Evolutionary conservation across 305 asterid species (phyloP).

Genomic region (Galium porrigens): DNA sequence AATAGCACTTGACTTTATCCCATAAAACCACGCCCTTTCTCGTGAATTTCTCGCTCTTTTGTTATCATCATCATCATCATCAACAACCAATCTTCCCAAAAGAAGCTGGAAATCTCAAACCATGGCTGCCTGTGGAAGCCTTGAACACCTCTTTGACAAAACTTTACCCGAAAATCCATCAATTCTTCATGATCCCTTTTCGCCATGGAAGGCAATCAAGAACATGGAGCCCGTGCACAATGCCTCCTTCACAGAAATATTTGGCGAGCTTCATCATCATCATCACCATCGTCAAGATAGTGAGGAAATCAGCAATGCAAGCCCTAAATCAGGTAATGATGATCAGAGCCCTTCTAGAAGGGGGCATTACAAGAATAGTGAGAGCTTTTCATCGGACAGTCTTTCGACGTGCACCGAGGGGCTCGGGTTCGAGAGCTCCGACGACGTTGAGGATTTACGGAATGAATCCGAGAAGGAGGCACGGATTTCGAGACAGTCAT

Average conservation of each 20-base stretch:
- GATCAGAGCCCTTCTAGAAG: conserved; percentile 2
- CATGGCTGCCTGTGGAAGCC: conserved; percentile 57
- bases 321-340: conserved; percentile 5
- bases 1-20: conserved; percentile 38
- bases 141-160: conserved; percentile 44
- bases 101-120: conserved; percentile 3
- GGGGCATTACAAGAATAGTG: conserved; percentile 28
- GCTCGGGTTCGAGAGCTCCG: conserved; percentile 77
- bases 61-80: neutral
- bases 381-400: conserved; percentile 46
- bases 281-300: conserved; percentile 15
- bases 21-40: conserved; percentile 30
- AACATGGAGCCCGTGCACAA: conserved; percentile 28
- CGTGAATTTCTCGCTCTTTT: conserved; percentile 24
- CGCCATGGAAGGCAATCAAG: conserved; percentile 54
- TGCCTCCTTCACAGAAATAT: conserved; percentile 41
- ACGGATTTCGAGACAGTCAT: conserved; percentile 12
- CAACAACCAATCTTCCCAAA: neutral
- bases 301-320: conserved; percentile 10
- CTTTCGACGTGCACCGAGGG: conserved; percentile 75
- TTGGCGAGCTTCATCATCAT: conserved; percentile 46
- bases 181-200: conserved; percentile 45
- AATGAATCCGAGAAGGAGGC: conserved; percentile 15
- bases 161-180: conserved; percentile 39
- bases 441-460: conserved; percentile 48